phyloP scores from a whole-genome alignment of 2,329 filamentous ascomycete species.

The Eutypella sp. region DNA sequence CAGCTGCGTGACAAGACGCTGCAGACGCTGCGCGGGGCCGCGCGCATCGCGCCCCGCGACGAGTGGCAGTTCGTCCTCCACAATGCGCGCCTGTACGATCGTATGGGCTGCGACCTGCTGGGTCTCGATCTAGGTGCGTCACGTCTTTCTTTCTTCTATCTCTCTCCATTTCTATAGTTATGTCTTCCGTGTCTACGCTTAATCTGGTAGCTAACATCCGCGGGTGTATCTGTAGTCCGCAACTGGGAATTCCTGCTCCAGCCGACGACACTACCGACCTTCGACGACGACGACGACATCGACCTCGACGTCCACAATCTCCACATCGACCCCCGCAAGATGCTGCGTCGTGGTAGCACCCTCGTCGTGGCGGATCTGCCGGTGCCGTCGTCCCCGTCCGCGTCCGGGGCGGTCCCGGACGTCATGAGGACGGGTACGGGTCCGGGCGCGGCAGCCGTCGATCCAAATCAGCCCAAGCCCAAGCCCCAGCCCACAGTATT shows the following conservation, averaged over 20 bases:
- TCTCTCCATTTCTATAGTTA: constrained; percentile 2
- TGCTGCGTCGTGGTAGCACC: constrained; percentile 68
- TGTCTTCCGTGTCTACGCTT: neutral
- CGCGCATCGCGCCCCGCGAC: constrained; percentile 69
- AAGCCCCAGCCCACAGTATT: constrained; percentile 70
- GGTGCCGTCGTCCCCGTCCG: constrained; percentile 24
- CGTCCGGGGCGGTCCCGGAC: constrained; percentile 25
- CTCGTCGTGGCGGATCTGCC: constrained; percentile 75
- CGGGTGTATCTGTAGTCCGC: constrained; percentile 56
- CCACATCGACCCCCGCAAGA: constrained; percentile 56
- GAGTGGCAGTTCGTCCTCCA: constrained; percentile 90
- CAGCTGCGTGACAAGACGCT: constrained; percentile 77
- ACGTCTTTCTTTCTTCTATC: constrained; percentile 16
- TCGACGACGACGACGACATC: constrained; percentile 36
- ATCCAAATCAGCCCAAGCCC: too few relatives aligned
- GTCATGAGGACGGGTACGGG: constrained; percentile 38
- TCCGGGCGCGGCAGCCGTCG: constrained; percentile 30
- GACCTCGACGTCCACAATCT: neutral
- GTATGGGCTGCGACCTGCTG: constrained; percentile 89
- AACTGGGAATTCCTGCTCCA: constrained; percentile 74
- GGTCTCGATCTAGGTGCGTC: constrained; percentile 74
- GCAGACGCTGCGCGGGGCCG: constrained; percentile 80
- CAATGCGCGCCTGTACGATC: constrained; percentile 76
- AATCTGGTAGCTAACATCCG: too few relatives aligned
- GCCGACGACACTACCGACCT: constrained; percentile 31